These are phyloP conservation scores for Solanum virginianum DNA, from an alignment of 257 asterid species.

Conservation along the genomic window DNA sequence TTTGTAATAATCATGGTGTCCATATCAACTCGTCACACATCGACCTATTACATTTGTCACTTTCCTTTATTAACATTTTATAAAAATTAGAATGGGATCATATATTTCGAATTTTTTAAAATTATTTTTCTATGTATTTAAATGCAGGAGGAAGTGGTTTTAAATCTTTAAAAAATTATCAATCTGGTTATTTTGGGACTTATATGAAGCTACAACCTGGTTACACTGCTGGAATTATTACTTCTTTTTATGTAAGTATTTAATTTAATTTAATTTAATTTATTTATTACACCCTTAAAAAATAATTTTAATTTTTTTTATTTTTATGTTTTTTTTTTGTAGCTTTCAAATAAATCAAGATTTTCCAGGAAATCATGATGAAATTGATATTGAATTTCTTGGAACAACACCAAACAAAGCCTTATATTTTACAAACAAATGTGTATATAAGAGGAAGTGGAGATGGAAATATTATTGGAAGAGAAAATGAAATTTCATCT, in stretches of 20 bases:
- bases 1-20: background rate
- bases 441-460: slow-evolving; percentile 78
- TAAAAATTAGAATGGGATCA: background rate
- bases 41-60: background rate
- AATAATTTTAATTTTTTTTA: background rate
- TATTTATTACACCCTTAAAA: too few relatives aligned
- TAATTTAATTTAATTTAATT: background rate
- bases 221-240: slow-evolving; percentile 85
- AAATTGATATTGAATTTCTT: slow-evolving; percentile 73
- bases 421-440: slow-evolving; percentile 73
- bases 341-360: slow-evolving; percentile 66
- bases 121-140: background rate
- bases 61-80: background rate
- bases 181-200: slow-evolving; percentile 69
- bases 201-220: slow-evolving; percentile 77
- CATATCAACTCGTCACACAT: background rate
- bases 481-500: slow-evolving; percentile 79
- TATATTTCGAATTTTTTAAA: background rate
- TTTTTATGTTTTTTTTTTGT: background rate
- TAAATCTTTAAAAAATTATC: slow-evolving; percentile 44
- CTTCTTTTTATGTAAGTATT: slow-evolving; percentile 63
- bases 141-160: slow-evolving; percentile 85
- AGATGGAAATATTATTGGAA: slow-evolving; percentile 60
- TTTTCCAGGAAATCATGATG: slow-evolving; percentile 74
- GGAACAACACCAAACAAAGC: slow-evolving; percentile 69